Evolutionary conservation across 768 basidiomycete genomes (phyloP), one percentile per base, ranked within the genome.

Genomic region (Boletus barrowsii): DNA sequence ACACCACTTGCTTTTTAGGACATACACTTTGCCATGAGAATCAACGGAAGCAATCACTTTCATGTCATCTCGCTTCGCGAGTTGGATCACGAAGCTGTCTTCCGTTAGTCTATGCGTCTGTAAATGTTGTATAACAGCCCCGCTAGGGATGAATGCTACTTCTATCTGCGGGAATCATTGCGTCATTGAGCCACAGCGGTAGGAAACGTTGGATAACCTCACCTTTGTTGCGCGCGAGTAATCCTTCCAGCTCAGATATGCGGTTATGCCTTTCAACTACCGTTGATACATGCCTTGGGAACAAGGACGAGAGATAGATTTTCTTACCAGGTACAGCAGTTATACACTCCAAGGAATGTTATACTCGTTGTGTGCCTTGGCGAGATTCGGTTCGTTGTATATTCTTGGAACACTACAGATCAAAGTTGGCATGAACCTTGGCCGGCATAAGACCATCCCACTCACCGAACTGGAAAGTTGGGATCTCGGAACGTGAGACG

Each of bases 11-110:
- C n/a, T n/a, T n/a, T n/a, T n/a, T n/a, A n/a, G n/a, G n/a, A n/a
- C n/a, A n/a, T n/a, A n/a, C n/a, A n/a, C 84, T 68, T 91, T 90
- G 49, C 86, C 83, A 17, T 89, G 85, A 0, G 81, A 80, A 2
- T 89, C 86, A 0, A 85, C 83, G 1, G 83, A 86, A 0, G 80
- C 85, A 45, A 91, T 86, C 37, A 3, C 80, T 22, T 22, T 22
- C 80, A n/a, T n/a, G n/a, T n/a, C n/a, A n/a, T 79, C 75, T 0
- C 59, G 57, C 47, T 83, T 82, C 0, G 81, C 79, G 7, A 81
- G 64, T 51, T 83, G 81, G 42, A 80, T 75, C 18, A 81, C 77
- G 13, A 81, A 44, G 1, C 78, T 79, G 36, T 7, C 2, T 3
- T 7, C 9, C 18, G 11, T 63, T 22, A 46, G 26, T 3, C 9